Base-by-base conservation (phyloP, 352 stramenopile species). In the Globisporangium sylvaticum region DNA sequence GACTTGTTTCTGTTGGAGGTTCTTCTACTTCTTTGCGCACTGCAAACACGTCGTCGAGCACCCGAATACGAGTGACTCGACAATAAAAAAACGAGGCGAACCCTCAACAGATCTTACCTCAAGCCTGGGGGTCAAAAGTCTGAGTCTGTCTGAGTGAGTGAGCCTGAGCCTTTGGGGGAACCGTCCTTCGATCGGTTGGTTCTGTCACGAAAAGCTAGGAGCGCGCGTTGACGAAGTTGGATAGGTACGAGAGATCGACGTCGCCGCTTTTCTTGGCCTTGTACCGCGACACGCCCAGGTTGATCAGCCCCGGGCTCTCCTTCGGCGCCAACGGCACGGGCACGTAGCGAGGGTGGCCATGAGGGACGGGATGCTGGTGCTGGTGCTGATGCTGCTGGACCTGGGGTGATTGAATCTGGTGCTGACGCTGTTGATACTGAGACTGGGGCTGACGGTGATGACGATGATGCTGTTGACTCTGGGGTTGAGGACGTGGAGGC, bases 241-340 rank as follows among this genome's bases (percentile, higher is more conserved):
- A 59, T 4, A 69, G 48, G 31, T 69, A 69, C 32, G 64, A 69
- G 24, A 69, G 46, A n/a, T 69, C 64, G 32, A 69, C 31, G 48
- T 64, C 34, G 3, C 42, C 44, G 20, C n/a, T 22, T 2, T 31
- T 44, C 27, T 55, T 64, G 46, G 42, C 7, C 46, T 65, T 65
- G 14, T 56, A 60, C 0, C 57, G 57, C 27, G 57, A 56, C 15
- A 64, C 64, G 34, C 39, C 58, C 24, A 69, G 46, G 57, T 65
- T 69, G 57, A 69, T 53, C 3, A 69, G 31, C 24, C 44, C 42
- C n/a, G 64, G 31, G 15, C 15, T 22, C 39, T 64, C 34, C 25
- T 66, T 66, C 5, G 61, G 53, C 4, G 50, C 32, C 6, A 59
- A 4, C 8, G 48, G 31, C 61, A 42, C 8, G 32, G 50, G 15